These are phyloP conservation scores for Pelargonium cotyledonis DNA, from an alignment of 441 rosid genomes.

Conservation along the genomic window DNA sequence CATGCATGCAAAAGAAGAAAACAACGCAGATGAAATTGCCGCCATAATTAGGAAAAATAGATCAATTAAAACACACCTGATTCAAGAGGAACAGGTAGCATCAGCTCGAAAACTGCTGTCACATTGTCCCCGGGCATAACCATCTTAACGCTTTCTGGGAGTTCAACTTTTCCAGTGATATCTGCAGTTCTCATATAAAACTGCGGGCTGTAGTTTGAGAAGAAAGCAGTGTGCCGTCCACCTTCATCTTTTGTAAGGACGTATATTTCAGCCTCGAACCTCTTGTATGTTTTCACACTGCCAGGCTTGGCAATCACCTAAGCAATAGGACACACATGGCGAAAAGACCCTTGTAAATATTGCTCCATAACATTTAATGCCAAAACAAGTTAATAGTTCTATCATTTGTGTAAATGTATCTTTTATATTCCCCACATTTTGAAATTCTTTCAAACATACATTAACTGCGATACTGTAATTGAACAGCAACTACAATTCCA, in stretches of 20 bases:
- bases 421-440: too few species aligned
- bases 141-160: slow-evolving; percentile 84
- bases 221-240: slow-evolving; percentile 90
- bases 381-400: too few species aligned
- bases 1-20: too few species aligned
- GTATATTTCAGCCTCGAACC: slow-evolving; percentile 89
- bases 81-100: slow-evolving; percentile 55
- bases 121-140: slow-evolving; percentile 94
- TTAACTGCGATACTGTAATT: too few species aligned
- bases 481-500: too few species aligned
- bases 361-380: too few species aligned
- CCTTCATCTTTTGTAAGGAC: slow-evolving; percentile 96
- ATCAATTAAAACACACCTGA: slow-evolving; percentile 27
- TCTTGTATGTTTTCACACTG: slow-evolving; percentile 70
- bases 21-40: too few species aligned
- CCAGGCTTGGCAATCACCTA: slow-evolving; percentile 98
- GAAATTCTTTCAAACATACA: too few species aligned
- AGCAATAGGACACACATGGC: slow-evolving; percentile 4
- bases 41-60: neutral
- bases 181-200: slow-evolving; percentile 96
- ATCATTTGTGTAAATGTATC: too few species aligned
- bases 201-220: slow-evolving; percentile 90
- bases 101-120: slow-evolving; percentile 56
- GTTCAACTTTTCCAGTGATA: slow-evolving; percentile 82
- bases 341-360: too few species aligned